Percentiles rank a stretch among this genome's conserved stretches.
Conservation (phyloP, 305 asterid genomes). For the Plantago coronopus region DNA sequence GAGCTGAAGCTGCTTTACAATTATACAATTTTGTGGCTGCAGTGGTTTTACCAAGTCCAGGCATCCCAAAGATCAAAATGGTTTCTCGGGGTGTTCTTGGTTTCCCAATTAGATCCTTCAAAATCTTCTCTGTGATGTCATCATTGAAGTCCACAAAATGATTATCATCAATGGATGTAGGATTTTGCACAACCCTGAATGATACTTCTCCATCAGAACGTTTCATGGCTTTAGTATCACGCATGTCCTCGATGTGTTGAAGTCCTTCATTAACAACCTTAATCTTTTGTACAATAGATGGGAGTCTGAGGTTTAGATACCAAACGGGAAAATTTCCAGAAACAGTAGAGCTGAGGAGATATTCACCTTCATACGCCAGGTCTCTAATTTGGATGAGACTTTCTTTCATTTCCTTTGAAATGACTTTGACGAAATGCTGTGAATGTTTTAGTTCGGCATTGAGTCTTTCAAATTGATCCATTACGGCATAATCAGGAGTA, state of each 20-base stretch:
- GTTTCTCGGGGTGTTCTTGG: not conserved
- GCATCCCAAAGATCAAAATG: slow-evolving; percentile 1
- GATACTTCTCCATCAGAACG: not conserved
- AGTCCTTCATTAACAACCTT: slow-evolving; percentile 1
- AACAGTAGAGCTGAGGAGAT: slow-evolving; percentile 8
- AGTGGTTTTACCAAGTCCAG: slow-evolving; percentile 4
- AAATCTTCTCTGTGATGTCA: not conserved
- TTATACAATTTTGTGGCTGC: not conserved
- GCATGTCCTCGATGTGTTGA: slow-evolving; percentile 9
- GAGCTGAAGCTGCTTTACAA: not conserved
- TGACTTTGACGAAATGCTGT: not conserved
- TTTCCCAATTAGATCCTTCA: not conserved
- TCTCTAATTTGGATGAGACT: slow-evolving; percentile 11
- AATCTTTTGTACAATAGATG: slow-evolving; percentile 8
- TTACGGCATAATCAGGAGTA: not conserved
- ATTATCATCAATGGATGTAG: slow-evolving; percentile 1
- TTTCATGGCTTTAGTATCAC: slow-evolving; percentile 5
- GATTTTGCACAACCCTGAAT: not conserved
- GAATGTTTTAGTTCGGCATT: slow-evolving; percentile 4
- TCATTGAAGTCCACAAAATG: slow-evolving; percentile 21
- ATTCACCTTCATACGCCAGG: slow-evolving; percentile 23
- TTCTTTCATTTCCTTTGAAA: not conserved
- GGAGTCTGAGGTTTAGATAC: slow-evolving; percentile 17
- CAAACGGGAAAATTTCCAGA: slow-evolving; percentile 11
- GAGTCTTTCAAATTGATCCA: not conserved